Evolutionary conservation across 306 rosid species (phyloP), one percentile per base, ranked within the genome.

Genomic region (Quercus gilva): DNA sequence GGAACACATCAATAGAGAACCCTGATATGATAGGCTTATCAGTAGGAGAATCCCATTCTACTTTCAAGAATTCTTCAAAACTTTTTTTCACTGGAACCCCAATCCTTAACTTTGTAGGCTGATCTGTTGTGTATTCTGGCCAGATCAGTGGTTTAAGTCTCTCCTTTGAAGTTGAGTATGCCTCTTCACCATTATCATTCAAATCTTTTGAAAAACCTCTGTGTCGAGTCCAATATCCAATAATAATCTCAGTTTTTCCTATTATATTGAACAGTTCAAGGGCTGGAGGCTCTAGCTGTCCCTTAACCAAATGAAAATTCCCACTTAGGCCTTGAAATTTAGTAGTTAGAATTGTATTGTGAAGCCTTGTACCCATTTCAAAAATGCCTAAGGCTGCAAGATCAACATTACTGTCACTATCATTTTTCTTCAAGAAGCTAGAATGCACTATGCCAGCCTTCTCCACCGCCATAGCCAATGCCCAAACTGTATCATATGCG

Each of bases 401-500:
- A 75, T 79, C 67, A 7, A 41, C 45, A 41, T 41, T 41, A 41
- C 45, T 41, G 10, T 41, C 10, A 15, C 41, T 73, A 5, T 2
- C 81, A 29, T 76, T 71, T 4, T 5, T 43, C 14, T 17, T 67
- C 1, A 6, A 20, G 14, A 33, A 23, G n/a, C 74, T 35, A 2
- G 58, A 37, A 3, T 19, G 29, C 31, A 9, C 19, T 1, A 7
- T 17, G 2, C 55, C 49, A 29, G 68, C 72, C 20, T 73, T 79
- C 69, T 82, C 76, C 3, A 74, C 68, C 17, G 81, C 84, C 59
- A 29, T 51, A 5, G 80, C 86, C 20, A 81, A 61, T 14, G 87
- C 86, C 77, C 77, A 59, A 11, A 79, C 19, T 21, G 87, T 79
- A 43, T 81, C 87, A 69, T 87, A 84, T 26, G 90, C 90, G 84